Base-by-base conservation (phyloP, 179 eudicot species). In the Heliamphora pulchella region DNA sequence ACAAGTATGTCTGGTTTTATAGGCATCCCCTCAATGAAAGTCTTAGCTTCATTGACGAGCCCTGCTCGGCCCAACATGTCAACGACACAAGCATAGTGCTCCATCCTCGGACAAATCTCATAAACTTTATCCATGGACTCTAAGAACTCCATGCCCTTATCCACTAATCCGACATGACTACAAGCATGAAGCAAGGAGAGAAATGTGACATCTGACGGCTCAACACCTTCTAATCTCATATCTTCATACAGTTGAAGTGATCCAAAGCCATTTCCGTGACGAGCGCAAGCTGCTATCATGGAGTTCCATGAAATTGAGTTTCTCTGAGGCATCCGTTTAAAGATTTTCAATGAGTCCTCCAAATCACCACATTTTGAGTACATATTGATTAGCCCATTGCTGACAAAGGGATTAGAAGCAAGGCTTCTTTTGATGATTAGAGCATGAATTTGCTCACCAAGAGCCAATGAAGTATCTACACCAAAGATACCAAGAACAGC, bases 21-120 rank as follows among this genome's bases (percentile, higher is more conserved):
- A 1, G 93, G 94, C 65, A 91, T 79, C 22, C 82, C 72, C 41
- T 87, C 89, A 10, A 95, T 84, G 70, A 95, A 91, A 39, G 10
- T 68, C 80, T 86, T 88, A 39, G 97, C 98, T 81, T 93, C 95
- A 22, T 69, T 80, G 9, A 91, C 82, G 79, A 83, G 93, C 77
- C 97, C 91, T 54, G 93, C 89, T 83, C 97, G 85, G 51, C 98
- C 98, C 78, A 91, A 81, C 95, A 94, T 88, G 84, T 95, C 97
- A 18, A 95, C 89, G n/a, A 93, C 82, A 81, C 92, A 91, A 75
- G 98, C 91, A 77, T 91, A 89, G 81, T 95, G 98, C 84, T 95
- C 98, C 92, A 89, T 91, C 78, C 93, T 89, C 54, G 97, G 97
- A 47, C 51, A 75, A 48, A 93, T 87, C 53, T 82, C 87, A 78